Evolutionary conservation across 192 early-diverging fungal genomes (phyloP), one percentile per base, ranked within the genome.

Genomic region (Piromyces finnis): DNA sequence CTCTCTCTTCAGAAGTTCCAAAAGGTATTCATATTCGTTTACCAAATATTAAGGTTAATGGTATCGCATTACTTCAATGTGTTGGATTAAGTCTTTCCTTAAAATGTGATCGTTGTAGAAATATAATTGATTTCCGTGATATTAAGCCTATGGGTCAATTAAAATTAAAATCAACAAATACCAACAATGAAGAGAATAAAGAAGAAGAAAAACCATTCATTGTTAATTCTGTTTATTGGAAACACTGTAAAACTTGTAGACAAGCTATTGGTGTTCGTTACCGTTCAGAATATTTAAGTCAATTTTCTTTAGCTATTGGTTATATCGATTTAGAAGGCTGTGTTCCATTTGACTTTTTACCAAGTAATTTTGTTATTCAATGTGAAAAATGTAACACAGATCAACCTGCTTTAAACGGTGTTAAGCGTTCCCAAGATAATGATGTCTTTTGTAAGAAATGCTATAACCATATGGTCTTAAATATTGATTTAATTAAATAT

Each of bases 11-110:
- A 39, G 18, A 80, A 18, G 51, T 68, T n/a, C 89, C 88, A 22
- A 85, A 88, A 18, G 95, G 94, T n/a, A 94, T 89, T 17, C 92
- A 93, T 78, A 89, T 95, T 77, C 87, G 92, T 14, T 85, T 97
- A 78, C 88, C 90, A 0, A 84, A 90, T 26, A 82, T 88, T 0
- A 78, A 85, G 9, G 78, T 95, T 15, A 86, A 87, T n/a, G 88
- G 90, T 80, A 89, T 97, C 17, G 86, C 92, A 0, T 82, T 96
- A 11, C 81, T 94, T 11, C 85, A 91, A 80, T 92, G 92, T 84
- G 84, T 85, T 5, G 85, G 86, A 7, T 88, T 96, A 13, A 89
- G 86, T 77, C 39, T 95, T 12, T 78, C 88, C 0, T 90, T 94
- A 12, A 88, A 89, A 17, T 97, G 95, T 81, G 84, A 79, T n/a